These are phyloP conservation scores for Echinosophora koreensis DNA, from an alignment of 306 rosid genomes.

Conservation along the genomic window DNA sequence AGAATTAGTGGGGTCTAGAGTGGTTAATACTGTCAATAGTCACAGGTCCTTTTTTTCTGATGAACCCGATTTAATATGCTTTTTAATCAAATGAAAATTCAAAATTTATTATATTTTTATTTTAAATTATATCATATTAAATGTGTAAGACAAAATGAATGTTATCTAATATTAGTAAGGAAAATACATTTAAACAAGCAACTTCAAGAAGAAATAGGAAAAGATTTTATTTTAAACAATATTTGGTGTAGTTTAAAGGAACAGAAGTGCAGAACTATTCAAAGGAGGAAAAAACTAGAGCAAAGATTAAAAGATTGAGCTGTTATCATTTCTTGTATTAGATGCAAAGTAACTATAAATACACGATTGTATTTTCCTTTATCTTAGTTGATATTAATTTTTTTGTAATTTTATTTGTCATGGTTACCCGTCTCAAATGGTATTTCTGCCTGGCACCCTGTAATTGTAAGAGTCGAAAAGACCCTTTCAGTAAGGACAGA, in stretches of 20 bases:
- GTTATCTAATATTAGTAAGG: neutral
- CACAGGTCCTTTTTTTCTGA: neutral
- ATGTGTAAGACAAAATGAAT: neutral
- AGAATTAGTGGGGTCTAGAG: neutral
- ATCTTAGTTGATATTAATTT: neutral
- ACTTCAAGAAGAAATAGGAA: neutral
- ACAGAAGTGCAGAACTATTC: conserved; percentile 26
- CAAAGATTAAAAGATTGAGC: neutral
- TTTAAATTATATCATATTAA: neutral
- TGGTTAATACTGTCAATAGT: no score
- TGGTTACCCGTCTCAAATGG: neutral
- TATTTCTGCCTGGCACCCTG: neutral
- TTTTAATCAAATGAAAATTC: neutral
- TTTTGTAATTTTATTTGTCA: neutral
- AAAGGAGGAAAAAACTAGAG: neutral
- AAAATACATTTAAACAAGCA: neutral
- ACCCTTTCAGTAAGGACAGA: neutral
- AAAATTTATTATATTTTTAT: neutral
- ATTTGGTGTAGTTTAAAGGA: conserved; percentile 2
- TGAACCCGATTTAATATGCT: neutral
- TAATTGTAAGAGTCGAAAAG: neutral
- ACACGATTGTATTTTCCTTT: neutral
- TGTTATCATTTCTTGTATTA: neutral
- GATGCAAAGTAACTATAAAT: conserved; percentile 5
- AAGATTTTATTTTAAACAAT: neutral